Evolutionary conservation across 106 monocot genomes (phyloP).

Genomic region (Triglochin maritima): DNA sequence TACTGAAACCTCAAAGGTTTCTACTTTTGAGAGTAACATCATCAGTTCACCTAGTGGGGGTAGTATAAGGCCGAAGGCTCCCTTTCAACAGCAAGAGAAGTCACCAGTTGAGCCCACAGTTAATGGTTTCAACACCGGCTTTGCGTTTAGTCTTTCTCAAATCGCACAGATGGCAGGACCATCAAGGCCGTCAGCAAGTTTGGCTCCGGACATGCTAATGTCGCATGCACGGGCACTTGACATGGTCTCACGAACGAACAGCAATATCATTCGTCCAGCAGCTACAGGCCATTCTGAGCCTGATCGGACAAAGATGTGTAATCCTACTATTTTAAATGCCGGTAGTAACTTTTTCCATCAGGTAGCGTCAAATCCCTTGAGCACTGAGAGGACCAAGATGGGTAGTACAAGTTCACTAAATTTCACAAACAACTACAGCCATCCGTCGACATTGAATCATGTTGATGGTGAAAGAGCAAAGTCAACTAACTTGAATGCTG

Average conservation of each 20-base stretch:
- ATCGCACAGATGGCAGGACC: not conserved
- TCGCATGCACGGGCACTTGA: conserved; percentile 27
- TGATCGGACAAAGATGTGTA: not conserved
- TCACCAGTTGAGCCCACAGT: not conserved
- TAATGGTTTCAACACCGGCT: conserved; percentile 32
- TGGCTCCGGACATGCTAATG: conserved; percentile 10
- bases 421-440: conserved; percentile 2
- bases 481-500: not conserved
- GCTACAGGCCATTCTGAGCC: not conserved
- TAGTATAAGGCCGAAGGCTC: conserved; percentile 3
- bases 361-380: not conserved
- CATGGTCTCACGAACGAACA: conserved; percentile 33
- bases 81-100: conserved; percentile 23
- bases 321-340: not conserved
- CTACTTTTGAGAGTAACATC: conserved; percentile 1
- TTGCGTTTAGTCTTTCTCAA: conserved; percentile 17
- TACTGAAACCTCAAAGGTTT: conserved; percentile 5
- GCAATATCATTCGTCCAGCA: not conserved
- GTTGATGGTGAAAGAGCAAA: conserved; percentile 5
- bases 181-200: not conserved
- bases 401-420: conserved; percentile 4
- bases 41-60: not conserved
- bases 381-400: conserved; percentile 11
- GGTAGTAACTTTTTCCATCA: conserved; percentile 5
- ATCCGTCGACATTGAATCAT: not conserved